Base-by-base conservation (phyloP, 441 rosid species). In the Hura crepitans region DNA sequence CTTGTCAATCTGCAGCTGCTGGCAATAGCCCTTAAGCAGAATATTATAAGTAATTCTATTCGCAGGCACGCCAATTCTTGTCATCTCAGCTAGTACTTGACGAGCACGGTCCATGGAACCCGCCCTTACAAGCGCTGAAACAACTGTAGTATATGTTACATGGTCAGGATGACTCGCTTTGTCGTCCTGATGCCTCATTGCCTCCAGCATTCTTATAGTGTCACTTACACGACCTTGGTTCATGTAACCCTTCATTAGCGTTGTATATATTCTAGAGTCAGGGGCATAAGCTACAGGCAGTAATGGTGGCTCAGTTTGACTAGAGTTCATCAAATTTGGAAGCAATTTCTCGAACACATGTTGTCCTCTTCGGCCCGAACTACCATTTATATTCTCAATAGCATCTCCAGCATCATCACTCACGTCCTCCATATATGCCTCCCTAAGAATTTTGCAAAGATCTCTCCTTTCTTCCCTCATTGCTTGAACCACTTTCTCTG, bases 201-300 rank as follows among this genome's bases (percentile, higher is more conserved):
- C 99, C 83, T 92, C 97, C 18, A 94, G 81, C 90, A 81, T 89
- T 57, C 90, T 85, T 39, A 87, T 89, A 0, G 96, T 87, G 63
- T 91, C 94, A 0, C 75, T 74, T 47, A 88, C 90, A 4, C 96
- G 88, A 20, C 97, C 90, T 45, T 75, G 82, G 66, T 86, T 89
- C 99, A 94, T 92, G 66, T 94, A 94, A 74, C 97, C 99, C 83
- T 92, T 94, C 99, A 94, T 94, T 33, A 94, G 62, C 37, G 94
- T 94, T 0, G 97, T 90, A 83, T 89, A 94, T 33, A 90, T 83
- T 75, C 98, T 84, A 15, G 96, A 85, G 68, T 91, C 78, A 43
- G 97, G 98, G 9, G 84, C 70, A 75, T 81, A 94, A 15, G 63
- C 72, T 64, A 80, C 87, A 5, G 86, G 93, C 77, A 94, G 75